Evolutionary conservation across 1,284 basidiomycete genomes (phyloP), one percentile per base, ranked within the genome.

Genomic region (Termitomyces sp.): DNA sequence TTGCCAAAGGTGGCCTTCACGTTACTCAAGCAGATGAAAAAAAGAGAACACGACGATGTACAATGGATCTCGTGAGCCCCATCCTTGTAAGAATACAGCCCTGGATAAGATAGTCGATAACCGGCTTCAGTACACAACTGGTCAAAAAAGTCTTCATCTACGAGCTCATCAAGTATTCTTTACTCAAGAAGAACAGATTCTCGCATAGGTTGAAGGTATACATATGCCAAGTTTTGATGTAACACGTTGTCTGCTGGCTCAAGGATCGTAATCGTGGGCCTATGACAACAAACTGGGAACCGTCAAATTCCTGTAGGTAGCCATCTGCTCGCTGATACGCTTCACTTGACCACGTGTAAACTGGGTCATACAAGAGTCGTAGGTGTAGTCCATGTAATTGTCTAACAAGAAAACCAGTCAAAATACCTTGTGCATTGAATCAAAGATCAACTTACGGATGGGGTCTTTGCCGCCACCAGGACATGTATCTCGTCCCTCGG

Each of bases 401-500:
- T 61, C 61, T 65, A 21, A 13, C 11, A 16, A 19, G 18, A 31
- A 41, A 39, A 30, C 30, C 10, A 21, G 5, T 24, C 26, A 41
- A 10, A 7, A 34, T 13, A 39, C 19, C 3, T 24, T 31, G 2
- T 21, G 11, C 4, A 30, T 14, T 41, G 5, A 26, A 41, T 4
- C 34, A 56, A 40, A 37, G 11, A 35, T 16, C 13, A 9, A 11
- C 60, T 62, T 64, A 68, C 72, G 63, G 57, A 76, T 71, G 0
- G 68, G 67, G 53, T 73, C 70, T 16, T 60, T 53, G 30, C 70
- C 69, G 18, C 64, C 60, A 18, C 66, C 64, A 5, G 62, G 10
- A 52, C 69, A 70, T 19, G 62, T 62, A 46, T 66, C 60, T 14
- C 63, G 61, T 6, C 54, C 55, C 14, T 61, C 64, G 7, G 73